Evolutionary conservation across 1,284 basidiomycete genomes (phyloP).

Genomic region (Irpex lacteus): DNA sequence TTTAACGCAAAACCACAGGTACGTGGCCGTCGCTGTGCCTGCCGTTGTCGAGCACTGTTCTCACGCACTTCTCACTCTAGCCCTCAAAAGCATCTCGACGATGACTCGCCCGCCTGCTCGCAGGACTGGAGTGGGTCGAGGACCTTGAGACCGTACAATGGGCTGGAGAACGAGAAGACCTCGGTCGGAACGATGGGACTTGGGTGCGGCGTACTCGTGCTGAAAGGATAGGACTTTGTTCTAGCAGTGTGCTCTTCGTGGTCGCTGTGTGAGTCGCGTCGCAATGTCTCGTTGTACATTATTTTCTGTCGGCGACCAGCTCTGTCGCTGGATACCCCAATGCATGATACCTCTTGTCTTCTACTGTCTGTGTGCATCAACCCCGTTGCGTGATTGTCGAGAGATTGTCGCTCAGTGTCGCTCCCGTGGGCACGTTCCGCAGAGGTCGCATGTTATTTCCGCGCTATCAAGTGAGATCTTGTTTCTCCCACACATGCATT

Average conservation of each 20-base stretch:
- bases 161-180: slow-evolving; percentile 65
- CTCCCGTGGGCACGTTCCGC: no score
- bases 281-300: slow-evolving; percentile 89
- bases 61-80: slow-evolving; percentile 32
- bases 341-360: not conserved
- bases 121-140: slow-evolving; percentile 72
- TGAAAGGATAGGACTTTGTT: slow-evolving; percentile 30
- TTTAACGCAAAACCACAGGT: slow-evolving; percentile 65
- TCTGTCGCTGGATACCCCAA: not conserved
- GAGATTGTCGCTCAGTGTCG: not conserved
- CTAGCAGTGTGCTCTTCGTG: slow-evolving; percentile 57
- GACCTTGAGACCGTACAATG: slow-evolving; percentile 80
- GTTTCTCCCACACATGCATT: slow-evolving; percentile 1
- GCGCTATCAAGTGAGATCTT: not conserved
- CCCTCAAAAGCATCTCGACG: slow-evolving; percentile 85
- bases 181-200: slow-evolving; percentile 62
- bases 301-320: slow-evolving; percentile 5
- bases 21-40: slow-evolving; percentile 21
- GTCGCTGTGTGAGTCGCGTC: slow-evolving; percentile 62
- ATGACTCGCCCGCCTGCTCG: slow-evolving; percentile 65
- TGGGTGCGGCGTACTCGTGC: slow-evolving; percentile 76
- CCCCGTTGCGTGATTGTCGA: slow-evolving; percentile 3
- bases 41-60: slow-evolving; percentile 4
- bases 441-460: not conserved
- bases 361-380: not conserved